These are phyloP conservation scores for Cutaneotrichosporon cyanovorans DNA, from an alignment of 1,284 basidiomycete genomes.

Conservation along the genomic window DNA sequence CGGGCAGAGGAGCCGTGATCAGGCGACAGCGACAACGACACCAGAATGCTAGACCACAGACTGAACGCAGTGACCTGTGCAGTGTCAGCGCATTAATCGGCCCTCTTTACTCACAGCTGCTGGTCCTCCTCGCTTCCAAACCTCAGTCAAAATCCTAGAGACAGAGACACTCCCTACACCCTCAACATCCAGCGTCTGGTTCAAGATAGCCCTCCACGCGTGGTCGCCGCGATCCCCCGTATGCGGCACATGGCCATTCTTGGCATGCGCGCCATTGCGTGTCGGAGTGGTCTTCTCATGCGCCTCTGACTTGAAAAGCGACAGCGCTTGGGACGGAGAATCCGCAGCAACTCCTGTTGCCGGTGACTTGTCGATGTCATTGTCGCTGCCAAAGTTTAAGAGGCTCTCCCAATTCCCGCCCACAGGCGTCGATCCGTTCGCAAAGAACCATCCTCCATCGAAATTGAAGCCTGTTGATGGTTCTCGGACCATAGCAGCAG, in stretches of 20 bases:
- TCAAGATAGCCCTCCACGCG: slow-evolving; percentile 28
- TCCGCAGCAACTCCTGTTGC: too few species aligned
- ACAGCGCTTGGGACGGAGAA: too few species aligned
- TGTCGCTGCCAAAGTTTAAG: slow-evolving; percentile 20
- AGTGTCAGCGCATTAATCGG: background rate
- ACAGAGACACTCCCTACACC: slow-evolving; percentile 33
- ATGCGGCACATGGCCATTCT: too few species aligned
- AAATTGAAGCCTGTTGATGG: too few species aligned
- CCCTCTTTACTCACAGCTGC: slow-evolving; percentile 26
- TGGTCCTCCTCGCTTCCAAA: slow-evolving; percentile 40
- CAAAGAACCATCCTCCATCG: too few species aligned
- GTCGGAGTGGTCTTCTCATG: too few species aligned
- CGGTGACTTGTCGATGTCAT: background rate
- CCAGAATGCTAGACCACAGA: slow-evolving; percentile 36
- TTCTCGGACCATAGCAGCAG: too few species aligned
- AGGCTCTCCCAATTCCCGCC: slow-evolving; percentile 24
- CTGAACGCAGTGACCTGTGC: slow-evolving; percentile 31
- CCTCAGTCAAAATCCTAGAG: slow-evolving; percentile 30
- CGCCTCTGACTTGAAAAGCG: too few species aligned
- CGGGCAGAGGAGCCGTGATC: slow-evolving; percentile 13
- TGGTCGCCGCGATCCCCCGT: background rate
- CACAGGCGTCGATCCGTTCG: background rate
- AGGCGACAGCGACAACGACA: slow-evolving; percentile 24
- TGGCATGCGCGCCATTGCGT: too few species aligned
- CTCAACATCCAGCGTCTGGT: slow-evolving; percentile 35